Conservation (phyloP, 352 stramenopile species). For the Phytophthora pini region DNA sequence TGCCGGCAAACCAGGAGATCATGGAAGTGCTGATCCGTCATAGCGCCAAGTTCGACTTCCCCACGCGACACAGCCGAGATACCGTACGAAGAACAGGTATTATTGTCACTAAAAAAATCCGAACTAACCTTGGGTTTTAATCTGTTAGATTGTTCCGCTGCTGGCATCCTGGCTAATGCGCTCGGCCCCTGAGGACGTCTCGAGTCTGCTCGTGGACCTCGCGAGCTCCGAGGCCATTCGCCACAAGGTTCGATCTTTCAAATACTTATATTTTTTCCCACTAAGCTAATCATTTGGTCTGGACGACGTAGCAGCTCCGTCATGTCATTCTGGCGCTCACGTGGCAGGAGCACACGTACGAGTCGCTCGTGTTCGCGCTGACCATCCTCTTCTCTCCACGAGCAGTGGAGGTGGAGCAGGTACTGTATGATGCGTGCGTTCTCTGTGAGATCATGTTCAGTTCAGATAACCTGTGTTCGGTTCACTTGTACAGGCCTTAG, state of each 20-base stretch:
- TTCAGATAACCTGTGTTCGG: conserved; percentile 1
- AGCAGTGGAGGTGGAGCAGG: conserved; percentile 20
- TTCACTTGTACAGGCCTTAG: conserved; percentile 9
- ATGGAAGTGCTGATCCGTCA: conserved; percentile 33
- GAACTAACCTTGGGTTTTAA: too few relatives aligned
- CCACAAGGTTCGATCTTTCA: conserved; percentile 16
- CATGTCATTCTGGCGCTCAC: conserved; percentile 19
- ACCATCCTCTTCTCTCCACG: conserved; percentile 27
- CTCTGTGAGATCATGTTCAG: neutral
- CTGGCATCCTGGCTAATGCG: conserved; percentile 13
- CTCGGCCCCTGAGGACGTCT: conserved; percentile 8
- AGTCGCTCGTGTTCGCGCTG: conserved; percentile 7
- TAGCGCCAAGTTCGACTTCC: conserved; percentile 29
- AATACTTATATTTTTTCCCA: neutral
- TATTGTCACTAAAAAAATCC: too few relatives aligned
- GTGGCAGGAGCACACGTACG: conserved; percentile 19
- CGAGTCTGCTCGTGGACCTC: neutral
- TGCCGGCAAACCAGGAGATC: conserved; percentile 19
- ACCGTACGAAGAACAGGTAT: conserved; percentile 9
- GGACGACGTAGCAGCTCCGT: conserved; percentile 9
- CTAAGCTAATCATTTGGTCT: neutral
- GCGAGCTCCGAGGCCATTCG: conserved; percentile 18
- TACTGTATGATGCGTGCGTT: too few relatives aligned
- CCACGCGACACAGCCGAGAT: conserved; percentile 17
- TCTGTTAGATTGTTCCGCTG: neutral